Evolutionary conservation across 257 asterid species (phyloP), one percentile per base, ranked within the genome.

Genomic region (Lavandula angustifolia): DNA sequence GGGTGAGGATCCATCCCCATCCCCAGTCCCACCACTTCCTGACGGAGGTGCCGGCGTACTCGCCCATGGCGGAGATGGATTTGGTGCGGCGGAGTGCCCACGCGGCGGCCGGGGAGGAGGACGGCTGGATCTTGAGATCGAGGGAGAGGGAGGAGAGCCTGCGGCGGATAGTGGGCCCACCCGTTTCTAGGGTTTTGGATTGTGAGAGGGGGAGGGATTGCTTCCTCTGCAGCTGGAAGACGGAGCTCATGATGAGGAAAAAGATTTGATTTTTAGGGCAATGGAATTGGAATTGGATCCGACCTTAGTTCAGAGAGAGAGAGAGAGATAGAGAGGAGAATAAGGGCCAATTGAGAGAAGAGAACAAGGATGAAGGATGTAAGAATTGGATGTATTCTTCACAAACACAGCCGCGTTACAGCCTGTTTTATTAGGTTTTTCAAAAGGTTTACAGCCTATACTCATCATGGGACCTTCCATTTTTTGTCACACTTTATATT

Each of bases 21-120:
- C 95, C 95, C 91, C 85, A 80, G 0, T 72, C 84, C 98, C 98
- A 92, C 98, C 98, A 92, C 76, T 76, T 70, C 58, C 78, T 72
- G 40, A 84, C 78, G 14, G 95, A 84, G 59, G 46, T 66, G 42
- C 84, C 88, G 4, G 91, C 86, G 52, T 62, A 64, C 60, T 76
- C 78, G 1, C 79, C 77, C 80, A 79, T 53, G 43, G 75, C 76
- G 7, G 87, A 77, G 17, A 85, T 49, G 14, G 96, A 83, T 64
- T 82, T 92, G 72, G 96, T 69, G 63, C 98, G 89, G 57, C 79
- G 85, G 52, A 87, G 69, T 0, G 70, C 76, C 84, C 82, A 75
- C 4, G 77, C 72, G 9, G 80, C 56, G 13, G 81, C 64, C 5
- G 78, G 50, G 22, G 79, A 55, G 34, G 77, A 54, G 3, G 79